Base-by-base conservation (phyloP, 495 filamentous ascomycete genomes). In the Penicillium pulvis region DNA sequence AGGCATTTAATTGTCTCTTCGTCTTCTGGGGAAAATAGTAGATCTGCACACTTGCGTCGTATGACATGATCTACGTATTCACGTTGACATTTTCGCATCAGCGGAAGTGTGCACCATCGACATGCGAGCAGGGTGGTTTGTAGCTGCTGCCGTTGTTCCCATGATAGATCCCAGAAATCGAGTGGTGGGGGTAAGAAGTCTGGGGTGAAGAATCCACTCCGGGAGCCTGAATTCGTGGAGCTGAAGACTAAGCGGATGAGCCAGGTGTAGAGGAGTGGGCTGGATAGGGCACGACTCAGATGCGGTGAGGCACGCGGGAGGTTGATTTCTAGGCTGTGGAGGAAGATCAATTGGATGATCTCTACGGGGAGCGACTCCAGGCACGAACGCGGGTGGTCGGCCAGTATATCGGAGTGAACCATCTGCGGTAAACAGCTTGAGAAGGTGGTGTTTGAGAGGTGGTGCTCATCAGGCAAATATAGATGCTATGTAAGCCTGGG, bases 351-450 rank as follows among this genome's bases (percentile, higher is more conserved):
- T 62, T 83, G 72, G 9, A 86, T 53, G 23, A 86, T 64, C 61
- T 86, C 83, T 10, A 72, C 73, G 10, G 82, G 83, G 3, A 86
- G 69, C 26, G 59, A 60, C 59, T 86, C 83, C 4, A 86, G 72
- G 42, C 51, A 66, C 31, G 76, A 78, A 60, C 51, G 61, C 20
- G 47, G 51, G 20, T 47, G 49, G 0, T 41, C 39, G 58, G 41
- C 44, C 17, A 23, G 31, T 49, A 3, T 16, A 4, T 41, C 4
- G 43, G 44, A 49, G 19, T 36, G 36, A 42, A 53, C 33, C 61
- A 65, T 53, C 31, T 55, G 54, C 7, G 26, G n/a, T n/a, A 14
- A 28, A 17, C 39, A 41, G 4, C 14, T 41, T 0, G 4, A 36
- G 9, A 14, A 36, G 12, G 33, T 12, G 33, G 10, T 36, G 33